Percentiles rank a stretch among this genome's conserved stretches.
phyloP scores from a whole-genome alignment of 768 basidiomycete genomes.

The Leucosporidium creatinivorum region DNA sequence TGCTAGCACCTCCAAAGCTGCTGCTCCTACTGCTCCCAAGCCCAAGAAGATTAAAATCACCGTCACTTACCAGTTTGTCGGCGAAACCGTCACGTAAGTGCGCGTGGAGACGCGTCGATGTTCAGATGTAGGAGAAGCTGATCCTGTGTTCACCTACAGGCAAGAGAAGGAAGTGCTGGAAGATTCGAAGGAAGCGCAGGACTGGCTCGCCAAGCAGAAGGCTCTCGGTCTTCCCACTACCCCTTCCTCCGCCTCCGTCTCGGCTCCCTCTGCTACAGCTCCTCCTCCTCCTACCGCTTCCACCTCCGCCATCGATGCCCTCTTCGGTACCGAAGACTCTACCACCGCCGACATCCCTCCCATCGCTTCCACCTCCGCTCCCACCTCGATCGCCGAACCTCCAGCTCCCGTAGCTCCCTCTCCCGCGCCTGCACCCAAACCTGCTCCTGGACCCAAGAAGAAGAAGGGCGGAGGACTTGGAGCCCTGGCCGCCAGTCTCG shows the following conservation, averaged over 20 bases:
- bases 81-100: constrained; percentile 62
- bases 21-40: neutral
- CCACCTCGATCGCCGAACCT: constrained; percentile 14
- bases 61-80: constrained; percentile 66
- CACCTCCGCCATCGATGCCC: constrained; percentile 12
- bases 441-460: constrained; percentile 40
- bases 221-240: constrained; percentile 6
- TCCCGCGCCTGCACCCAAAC: constrained; percentile 18
- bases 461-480: constrained; percentile 59
- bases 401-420: constrained; percentile 21
- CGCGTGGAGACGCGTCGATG: neutral
- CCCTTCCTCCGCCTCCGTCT: constrained; percentile 10
- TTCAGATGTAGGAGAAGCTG: constrained; percentile 9
- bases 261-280: neutral
- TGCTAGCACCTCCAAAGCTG: neutral
- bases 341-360: constrained; percentile 13
- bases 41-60: constrained; percentile 55
- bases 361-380: constrained; percentile 6
- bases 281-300: neutral
- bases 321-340: constrained; percentile 15
- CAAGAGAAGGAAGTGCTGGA: constrained; percentile 67
- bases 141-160: constrained; percentile 43
- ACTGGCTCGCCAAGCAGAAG: constrained; percentile 51
- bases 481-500: constrained; percentile 45
- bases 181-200: constrained; percentile 64